Evolutionary conservation across 1,139 yeast species (phyloP).

Genomic region (Yamadazyma blattariae): DNA sequence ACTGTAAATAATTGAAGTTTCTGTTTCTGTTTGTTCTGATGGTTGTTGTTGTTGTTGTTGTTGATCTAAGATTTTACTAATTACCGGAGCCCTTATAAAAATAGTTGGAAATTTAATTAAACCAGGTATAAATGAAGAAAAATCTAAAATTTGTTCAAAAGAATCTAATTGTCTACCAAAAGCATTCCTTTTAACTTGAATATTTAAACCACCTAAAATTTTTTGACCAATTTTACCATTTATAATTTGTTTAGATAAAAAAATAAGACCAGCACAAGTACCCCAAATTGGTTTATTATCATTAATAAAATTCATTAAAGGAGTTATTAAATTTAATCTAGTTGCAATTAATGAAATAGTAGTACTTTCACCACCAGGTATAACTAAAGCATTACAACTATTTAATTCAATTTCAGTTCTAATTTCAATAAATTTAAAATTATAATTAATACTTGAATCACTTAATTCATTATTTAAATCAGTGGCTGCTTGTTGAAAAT

Average conservation of each 20-base stretch:
- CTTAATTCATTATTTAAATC: constrained; percentile 1
- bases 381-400: constrained; percentile 57
- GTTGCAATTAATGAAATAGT: constrained; percentile 73
- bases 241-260: constrained; percentile 55
- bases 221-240: constrained; percentile 60
- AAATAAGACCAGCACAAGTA: constrained; percentile 81
- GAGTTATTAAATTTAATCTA: constrained; percentile 55
- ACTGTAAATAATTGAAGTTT: constrained; percentile 19
- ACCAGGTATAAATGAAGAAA: constrained; percentile 44
- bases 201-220: constrained; percentile 63
- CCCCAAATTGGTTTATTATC: constrained; percentile 71
- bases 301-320: constrained; percentile 52
- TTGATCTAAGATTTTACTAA: constrained; percentile 33
- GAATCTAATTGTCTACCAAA: constrained; percentile 79
- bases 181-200: constrained; percentile 67
- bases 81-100: constrained; percentile 80
- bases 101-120: constrained; percentile 51
- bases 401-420: constrained; percentile 49
- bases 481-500: constrained; percentile 37
- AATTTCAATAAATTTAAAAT: constrained; percentile 39
- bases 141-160: constrained; percentile 50
- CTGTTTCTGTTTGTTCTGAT: constrained; percentile 8
- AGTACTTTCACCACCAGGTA: constrained; percentile 86
- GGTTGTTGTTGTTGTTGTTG: not conserved
- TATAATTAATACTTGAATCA: constrained; percentile 1